Percentiles rank a stretch among this genome's conserved stretches.
These are phyloP conservation scores for Centella asiatica DNA, from an alignment of 129 eudicot genomes.

Conservation along the genomic window DNA sequence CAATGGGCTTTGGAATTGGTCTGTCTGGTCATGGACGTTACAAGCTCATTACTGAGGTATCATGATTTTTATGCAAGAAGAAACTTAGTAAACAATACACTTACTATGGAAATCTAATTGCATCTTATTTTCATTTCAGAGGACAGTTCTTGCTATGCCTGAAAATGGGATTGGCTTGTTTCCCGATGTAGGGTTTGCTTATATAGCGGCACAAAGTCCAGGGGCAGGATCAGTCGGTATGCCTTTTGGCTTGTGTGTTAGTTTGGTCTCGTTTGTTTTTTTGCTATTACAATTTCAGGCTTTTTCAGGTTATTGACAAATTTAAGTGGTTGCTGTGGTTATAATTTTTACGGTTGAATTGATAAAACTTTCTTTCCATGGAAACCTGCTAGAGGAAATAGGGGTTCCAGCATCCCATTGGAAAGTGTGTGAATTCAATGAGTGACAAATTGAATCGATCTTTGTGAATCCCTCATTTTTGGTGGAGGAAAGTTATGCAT, in stretches of 20 bases:
- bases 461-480: too few relatives aligned
- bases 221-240: slow-evolving; percentile 91
- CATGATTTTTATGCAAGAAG: slow-evolving; percentile 7
- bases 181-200: slow-evolving; percentile 89
- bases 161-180: slow-evolving; percentile 94
- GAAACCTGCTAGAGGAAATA: too few relatives aligned
- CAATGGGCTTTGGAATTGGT: slow-evolving; percentile 99
- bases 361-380: too few relatives aligned
- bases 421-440: too few relatives aligned
- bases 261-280: slow-evolving; percentile 1
- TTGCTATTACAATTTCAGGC: not conserved
- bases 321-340: too few relatives aligned
- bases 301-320: not conserved
- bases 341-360: too few relatives aligned
- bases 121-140: slow-evolving; percentile 29
- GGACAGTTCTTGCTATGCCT: slow-evolving; percentile 94
- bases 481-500: too few relatives aligned
- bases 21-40: slow-evolving; percentile 94
- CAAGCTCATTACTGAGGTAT: slow-evolving; percentile 83
- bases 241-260: slow-evolving; percentile 8
- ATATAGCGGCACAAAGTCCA: slow-evolving; percentile 81
- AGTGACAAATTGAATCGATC: too few relatives aligned
- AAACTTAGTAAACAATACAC: slow-evolving; percentile 4
- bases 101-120: not conserved
- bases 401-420: too few relatives aligned